Evolutionary conservation across 2,329 filamentous ascomycete genomes (phyloP).

Genomic region (Paecilomyces dactylethromorphus): DNA sequence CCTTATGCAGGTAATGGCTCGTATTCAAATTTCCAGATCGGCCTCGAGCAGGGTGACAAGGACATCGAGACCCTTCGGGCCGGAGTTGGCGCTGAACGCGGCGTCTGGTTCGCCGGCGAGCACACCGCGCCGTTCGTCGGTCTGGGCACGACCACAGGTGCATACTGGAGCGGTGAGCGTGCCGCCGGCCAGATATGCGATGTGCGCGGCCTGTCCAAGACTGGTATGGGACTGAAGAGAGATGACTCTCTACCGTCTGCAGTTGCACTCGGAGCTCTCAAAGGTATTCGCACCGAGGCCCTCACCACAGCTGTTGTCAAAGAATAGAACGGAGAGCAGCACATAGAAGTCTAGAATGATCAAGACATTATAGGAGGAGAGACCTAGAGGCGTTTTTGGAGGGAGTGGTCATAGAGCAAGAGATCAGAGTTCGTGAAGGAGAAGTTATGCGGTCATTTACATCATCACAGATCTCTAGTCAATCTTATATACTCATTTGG

Average conservation of each 20-base stretch:
- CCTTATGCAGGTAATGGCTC: slow-evolving; percentile 73
- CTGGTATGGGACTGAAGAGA: slow-evolving; percentile 14
- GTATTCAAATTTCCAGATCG: slow-evolving; percentile 80
- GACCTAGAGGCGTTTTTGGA: not conserved
- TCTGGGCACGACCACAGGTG: slow-evolving; percentile 80
- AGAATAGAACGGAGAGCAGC: not conserved
- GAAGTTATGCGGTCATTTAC: not conserved
- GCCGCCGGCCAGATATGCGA: slow-evolving; percentile 54
- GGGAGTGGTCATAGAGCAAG: not conserved
- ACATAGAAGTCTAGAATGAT: not conserved
- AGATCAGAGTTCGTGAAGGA: not conserved
- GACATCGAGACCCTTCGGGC: slow-evolving; percentile 59
- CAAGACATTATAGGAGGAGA: not conserved
- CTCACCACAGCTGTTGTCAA: not conserved
- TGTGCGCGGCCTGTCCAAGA: slow-evolving; percentile 15
- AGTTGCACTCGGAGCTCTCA: not conserved
- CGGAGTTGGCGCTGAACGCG: slow-evolving; percentile 47
- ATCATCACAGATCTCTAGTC: too few relatives aligned
- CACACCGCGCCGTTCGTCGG: slow-evolving; percentile 88
- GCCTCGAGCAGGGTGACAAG: slow-evolving; percentile 60
- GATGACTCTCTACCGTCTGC: slow-evolving; percentile 29
- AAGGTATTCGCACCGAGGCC: not conserved
- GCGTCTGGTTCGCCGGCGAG: slow-evolving; percentile 74
- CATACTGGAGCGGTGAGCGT: slow-evolving; percentile 83
- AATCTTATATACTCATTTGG: not conserved